Percentiles rank a stretch among this genome's conserved stretches.
Evolutionary conservation across 768 basidiomycete species (phyloP).

Genomic region (Pleurotus pulmonarius): DNA sequence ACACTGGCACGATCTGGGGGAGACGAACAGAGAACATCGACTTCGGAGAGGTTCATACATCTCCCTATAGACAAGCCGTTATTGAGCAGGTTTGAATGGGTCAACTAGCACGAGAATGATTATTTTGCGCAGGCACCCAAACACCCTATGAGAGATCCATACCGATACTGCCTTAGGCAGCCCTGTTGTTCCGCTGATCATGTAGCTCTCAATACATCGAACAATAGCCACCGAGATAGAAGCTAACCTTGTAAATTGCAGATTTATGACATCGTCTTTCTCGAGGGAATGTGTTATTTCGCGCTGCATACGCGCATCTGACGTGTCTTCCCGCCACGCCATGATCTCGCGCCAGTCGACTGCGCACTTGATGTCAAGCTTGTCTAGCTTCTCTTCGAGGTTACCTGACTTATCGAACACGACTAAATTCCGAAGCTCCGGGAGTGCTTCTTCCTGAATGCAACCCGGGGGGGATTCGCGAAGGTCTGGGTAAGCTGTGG

Average conservation of each 20-base stretch:
- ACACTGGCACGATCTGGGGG: too few relatives aligned
- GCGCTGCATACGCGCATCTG: slow-evolving; percentile 38
- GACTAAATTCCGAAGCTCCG: slow-evolving; percentile 58
- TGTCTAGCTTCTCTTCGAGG: slow-evolving; percentile 31
- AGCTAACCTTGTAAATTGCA: slow-evolving; percentile 80
- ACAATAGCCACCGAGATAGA: not conserved
- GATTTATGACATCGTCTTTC: slow-evolving; percentile 71
- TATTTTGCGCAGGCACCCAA: too few relatives aligned
- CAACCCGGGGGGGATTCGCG: slow-evolving; percentile 43
- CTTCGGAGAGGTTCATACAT: slow-evolving; percentile 63
- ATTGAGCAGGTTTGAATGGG: slow-evolving; percentile 76
- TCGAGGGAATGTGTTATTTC: slow-evolving; percentile 36
- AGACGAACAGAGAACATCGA: slow-evolving; percentile 65
- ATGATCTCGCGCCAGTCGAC: slow-evolving; percentile 73
- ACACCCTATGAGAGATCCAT: slow-evolving; percentile 15
- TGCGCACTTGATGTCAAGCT: slow-evolving; percentile 41
- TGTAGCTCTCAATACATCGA: slow-evolving; percentile 19
- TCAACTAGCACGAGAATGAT: slow-evolving; percentile 44
- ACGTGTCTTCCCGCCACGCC: slow-evolving; percentile 58
- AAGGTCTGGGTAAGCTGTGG: slow-evolving; percentile 55
- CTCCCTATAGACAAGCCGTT: slow-evolving; percentile 69
- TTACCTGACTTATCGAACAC: slow-evolving; percentile 60
- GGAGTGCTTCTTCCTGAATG: slow-evolving; percentile 56
- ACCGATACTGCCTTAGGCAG: slow-evolving; percentile 82
- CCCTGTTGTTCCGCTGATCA: slow-evolving; percentile 66